A percentile compares a stretch with the other conserved stretches of the same genome.
Evolutionary conservation across 2,329 filamentous ascomycete genomes (phyloP).

Genomic region (Alternaria novae-zelandiae): DNA sequence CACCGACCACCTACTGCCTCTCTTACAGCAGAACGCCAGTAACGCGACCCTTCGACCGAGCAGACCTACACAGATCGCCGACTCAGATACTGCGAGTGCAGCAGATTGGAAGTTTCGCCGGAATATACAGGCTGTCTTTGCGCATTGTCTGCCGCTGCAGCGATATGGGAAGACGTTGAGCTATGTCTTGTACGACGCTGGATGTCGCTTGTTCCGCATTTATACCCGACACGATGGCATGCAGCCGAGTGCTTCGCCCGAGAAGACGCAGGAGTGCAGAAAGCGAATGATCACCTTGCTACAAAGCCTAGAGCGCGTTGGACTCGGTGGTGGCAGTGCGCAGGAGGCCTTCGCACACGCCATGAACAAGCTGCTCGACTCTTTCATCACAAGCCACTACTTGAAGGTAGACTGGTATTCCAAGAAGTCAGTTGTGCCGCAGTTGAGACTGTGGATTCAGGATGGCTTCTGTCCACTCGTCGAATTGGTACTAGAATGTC

Average conservation of each 20-base stretch:
- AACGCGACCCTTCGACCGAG: constrained; percentile 40
- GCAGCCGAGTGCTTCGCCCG: constrained; percentile 19
- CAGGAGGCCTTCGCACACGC: constrained; percentile 75
- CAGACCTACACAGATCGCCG: constrained; percentile 45
- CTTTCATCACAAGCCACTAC: constrained; percentile 68
- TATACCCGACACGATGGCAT: constrained; percentile 36
- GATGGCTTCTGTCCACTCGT: constrained; percentile 70
- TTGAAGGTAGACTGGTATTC: constrained; percentile 65
- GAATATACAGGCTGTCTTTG: constrained; percentile 69
- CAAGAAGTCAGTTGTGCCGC: constrained; percentile 62
- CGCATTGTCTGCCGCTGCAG: constrained; percentile 64
- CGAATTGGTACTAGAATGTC: constrained; percentile 62
- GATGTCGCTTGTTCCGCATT: constrained; percentile 55
- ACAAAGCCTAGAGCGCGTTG: constrained; percentile 67
- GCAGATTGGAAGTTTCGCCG: constrained; percentile 59
- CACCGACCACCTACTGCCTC: constrained; percentile 41
- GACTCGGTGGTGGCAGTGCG: constrained; percentile 71
- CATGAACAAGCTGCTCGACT: constrained; percentile 69
- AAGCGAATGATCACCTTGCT: constrained; percentile 64
- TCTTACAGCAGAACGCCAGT: constrained; percentile 33
- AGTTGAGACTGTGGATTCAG: constrained; percentile 71
- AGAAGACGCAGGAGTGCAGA: constrained; percentile 46
- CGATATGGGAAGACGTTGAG: constrained; percentile 62
- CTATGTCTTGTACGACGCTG: constrained; percentile 61
- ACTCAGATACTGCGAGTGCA: constrained; percentile 23